Conservation (phyloP, 2,329 filamentous ascomycete genomes). For the Calcarisporium arbuscula region DNA sequence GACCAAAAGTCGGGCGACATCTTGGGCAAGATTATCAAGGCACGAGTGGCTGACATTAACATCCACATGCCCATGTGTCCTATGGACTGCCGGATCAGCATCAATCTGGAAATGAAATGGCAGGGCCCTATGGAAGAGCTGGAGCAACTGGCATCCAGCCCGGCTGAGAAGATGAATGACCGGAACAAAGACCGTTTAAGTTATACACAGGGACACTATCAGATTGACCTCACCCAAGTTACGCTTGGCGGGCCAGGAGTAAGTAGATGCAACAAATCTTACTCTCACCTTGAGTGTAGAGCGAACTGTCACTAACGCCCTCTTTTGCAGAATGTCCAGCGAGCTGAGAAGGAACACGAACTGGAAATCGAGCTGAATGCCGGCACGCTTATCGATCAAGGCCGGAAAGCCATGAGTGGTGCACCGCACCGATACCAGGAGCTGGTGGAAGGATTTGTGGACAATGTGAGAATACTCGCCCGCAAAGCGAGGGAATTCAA, state of each 20-base stretch:
- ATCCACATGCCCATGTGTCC: constrained; percentile 69
- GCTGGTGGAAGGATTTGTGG: constrained; percentile 66
- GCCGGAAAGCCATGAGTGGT: constrained; percentile 44
- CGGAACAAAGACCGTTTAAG: constrained; percentile 86
- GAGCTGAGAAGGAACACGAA: constrained; percentile 64
- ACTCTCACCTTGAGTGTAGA: neutral
- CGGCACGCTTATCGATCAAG: constrained; percentile 58
- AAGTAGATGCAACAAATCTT: constrained; percentile 14
- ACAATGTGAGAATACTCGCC: constrained; percentile 61
- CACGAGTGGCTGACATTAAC: constrained; percentile 80
- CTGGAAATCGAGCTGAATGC: constrained; percentile 73
- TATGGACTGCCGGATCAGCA: constrained; percentile 88
- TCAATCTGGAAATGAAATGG: constrained; percentile 91
- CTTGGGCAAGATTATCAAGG: constrained; percentile 83
- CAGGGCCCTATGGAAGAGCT: constrained; percentile 59
- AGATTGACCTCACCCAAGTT: constrained; percentile 91
- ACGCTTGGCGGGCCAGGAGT: constrained; percentile 38
- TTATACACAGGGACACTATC: constrained; percentile 81
- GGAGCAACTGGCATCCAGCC: constrained; percentile 30
- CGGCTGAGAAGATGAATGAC: constrained; percentile 42
- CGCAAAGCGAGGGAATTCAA: constrained; percentile 31
- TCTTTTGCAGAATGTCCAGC: constrained; percentile 31
- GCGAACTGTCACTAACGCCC: constrained; percentile 7
- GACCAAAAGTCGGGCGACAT: constrained; percentile 66
- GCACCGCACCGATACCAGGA: constrained; percentile 56